Conservation (phyloP, 2,329 filamentous ascomycete species). For the Drechslerella coelobrocha region DNA sequence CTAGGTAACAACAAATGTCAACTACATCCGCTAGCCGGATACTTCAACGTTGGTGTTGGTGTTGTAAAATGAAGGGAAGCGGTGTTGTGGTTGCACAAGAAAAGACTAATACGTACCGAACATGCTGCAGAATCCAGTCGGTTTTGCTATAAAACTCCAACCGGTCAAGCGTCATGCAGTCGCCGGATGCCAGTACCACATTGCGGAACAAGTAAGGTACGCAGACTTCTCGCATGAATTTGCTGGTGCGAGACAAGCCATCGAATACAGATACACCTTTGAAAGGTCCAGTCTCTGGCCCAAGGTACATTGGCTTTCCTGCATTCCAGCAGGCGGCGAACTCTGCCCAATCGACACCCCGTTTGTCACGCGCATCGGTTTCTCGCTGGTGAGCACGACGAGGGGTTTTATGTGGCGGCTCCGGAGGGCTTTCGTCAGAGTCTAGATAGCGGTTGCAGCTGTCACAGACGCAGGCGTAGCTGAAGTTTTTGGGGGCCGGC, state of each 20-base stretch:
- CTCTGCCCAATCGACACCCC: too few species aligned
- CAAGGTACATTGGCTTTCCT: too few species aligned
- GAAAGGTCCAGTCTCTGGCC: background rate
- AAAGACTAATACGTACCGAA: conserved; percentile 23
- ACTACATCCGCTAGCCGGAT: too few species aligned
- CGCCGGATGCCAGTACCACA: conserved; percentile 34
- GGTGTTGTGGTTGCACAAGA: background rate
- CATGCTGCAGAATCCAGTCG: conserved; percentile 27
- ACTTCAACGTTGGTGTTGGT: too few species aligned
- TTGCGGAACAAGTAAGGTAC: conserved; percentile 39
- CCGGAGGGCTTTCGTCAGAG: conserved; percentile 12
- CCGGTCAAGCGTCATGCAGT: conserved; percentile 36
- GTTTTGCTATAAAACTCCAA: conserved; percentile 31
- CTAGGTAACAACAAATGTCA: conserved; percentile 1
- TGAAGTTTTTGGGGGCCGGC: conserved; percentile 24
- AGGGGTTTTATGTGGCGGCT: conserved; percentile 33
- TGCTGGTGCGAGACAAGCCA: conserved; percentile 29
- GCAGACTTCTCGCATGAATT: conserved; percentile 28
- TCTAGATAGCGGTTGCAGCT: too few species aligned
- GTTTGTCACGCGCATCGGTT: too few species aligned
- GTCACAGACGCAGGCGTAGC: conserved; percentile 25
- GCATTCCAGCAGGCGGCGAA: too few species aligned
- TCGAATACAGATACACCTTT: conserved; percentile 29
- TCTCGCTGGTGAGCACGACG: conserved; percentile 31
- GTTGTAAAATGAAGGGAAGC: too few species aligned